Conservation (phyloP, 164 flowering plant species). For the Chloranthus sessilifolius region DNA sequence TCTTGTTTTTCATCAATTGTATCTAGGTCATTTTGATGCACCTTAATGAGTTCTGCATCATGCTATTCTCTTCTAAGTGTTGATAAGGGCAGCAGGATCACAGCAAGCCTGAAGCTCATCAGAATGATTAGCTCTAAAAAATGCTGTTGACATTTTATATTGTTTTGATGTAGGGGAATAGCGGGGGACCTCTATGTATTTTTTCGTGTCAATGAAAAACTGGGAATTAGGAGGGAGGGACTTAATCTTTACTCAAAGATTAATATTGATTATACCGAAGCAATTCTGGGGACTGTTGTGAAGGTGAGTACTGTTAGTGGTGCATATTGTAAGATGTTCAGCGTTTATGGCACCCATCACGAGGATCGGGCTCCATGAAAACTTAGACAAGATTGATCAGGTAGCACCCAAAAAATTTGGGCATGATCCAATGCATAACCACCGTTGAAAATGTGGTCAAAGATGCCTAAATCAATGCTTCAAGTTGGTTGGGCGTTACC, state of each 20-base stretch:
- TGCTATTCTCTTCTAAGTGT: background rate
- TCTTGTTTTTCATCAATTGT: background rate
- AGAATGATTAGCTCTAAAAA: slow-evolving; percentile 1
- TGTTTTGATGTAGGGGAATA: slow-evolving; percentile 45
- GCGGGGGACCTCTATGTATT: slow-evolving; percentile 69
- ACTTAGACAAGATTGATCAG: no score
- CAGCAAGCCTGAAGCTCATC: background rate
- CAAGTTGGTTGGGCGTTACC: no score
- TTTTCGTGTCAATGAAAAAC: slow-evolving; percentile 59
- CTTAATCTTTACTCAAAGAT: slow-evolving; percentile 70
- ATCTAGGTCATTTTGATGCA: background rate
- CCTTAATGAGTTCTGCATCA: background rate
- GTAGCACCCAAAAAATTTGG: no score
- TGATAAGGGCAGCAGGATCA: no score
- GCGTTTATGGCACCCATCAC: background rate
- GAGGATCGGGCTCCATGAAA: no score
- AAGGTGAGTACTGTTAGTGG: slow-evolving; percentile 41
- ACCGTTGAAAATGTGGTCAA: no score
- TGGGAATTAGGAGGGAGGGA: slow-evolving; percentile 75
- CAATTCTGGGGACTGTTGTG: slow-evolving; percentile 67
- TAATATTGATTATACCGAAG: slow-evolving; percentile 71
- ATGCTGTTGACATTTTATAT: slow-evolving; percentile 4
- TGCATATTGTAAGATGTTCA: background rate
- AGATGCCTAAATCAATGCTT: no score
- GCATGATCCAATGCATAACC: no score